phyloP scores from a whole-genome alignment of 2,329 filamentous ascomycete species.

The Neofusicoccum laricinum region DNA sequence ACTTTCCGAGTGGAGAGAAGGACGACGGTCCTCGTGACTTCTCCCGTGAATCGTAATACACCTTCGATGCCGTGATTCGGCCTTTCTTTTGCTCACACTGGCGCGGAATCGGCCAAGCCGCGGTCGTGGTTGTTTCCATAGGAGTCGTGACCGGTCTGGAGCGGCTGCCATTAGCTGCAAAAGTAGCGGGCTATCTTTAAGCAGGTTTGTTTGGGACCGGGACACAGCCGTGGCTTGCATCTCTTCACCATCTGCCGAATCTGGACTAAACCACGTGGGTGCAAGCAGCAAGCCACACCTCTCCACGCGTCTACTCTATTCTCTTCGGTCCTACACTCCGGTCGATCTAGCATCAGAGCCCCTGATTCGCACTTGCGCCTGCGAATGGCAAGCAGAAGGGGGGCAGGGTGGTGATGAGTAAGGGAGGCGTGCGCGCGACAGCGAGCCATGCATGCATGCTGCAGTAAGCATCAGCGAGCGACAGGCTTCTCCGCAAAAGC shows the following conservation, averaged over 20 bases:
- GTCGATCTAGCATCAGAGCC: background rate
- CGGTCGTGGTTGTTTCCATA: background rate
- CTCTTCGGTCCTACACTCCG: background rate
- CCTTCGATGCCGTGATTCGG: background rate
- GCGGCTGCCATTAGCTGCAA: background rate
- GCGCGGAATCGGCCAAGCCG: background rate
- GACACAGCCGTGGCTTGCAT: background rate
- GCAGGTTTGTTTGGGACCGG: background rate
- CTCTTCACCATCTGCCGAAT: background rate
- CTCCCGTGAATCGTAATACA: background rate
- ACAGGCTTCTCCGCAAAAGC: constrained; percentile 3
- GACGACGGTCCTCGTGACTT: background rate
- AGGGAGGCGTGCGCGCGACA: background rate
- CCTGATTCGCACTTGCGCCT: background rate
- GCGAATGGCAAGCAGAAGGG: background rate
- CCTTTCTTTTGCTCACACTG: background rate
- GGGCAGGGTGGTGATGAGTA: background rate
- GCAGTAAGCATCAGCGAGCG: background rate
- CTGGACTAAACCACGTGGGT: background rate
- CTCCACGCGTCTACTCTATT: background rate
- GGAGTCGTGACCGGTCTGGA: background rate
- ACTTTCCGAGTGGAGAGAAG: background rate
- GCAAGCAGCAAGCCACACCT: background rate
- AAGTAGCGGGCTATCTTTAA: background rate
- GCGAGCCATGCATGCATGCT: background rate